Percentiles rank a stretch among this genome's conserved stretches.
Conservation (phyloP, 371 early-diverging fungal species). For the Chytridiales sp. region DNA sequence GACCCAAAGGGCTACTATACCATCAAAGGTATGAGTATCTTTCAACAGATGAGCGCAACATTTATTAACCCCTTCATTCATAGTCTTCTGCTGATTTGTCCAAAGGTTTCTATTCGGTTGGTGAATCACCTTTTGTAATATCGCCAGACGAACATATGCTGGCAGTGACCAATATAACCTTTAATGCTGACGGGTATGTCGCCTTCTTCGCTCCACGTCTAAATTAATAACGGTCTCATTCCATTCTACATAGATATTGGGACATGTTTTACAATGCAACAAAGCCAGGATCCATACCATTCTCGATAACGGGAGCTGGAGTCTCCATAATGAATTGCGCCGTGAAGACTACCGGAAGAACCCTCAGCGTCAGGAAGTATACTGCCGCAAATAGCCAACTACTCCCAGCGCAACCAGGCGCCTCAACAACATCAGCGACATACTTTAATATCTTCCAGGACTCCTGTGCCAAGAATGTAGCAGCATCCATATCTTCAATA, state of each 20-base stretch:
- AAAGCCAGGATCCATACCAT: not conserved
- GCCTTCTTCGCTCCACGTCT: not conserved
- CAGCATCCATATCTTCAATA: constrained; percentile 7
- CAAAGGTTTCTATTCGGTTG: constrained; percentile 8
- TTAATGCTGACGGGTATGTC: not conserved
- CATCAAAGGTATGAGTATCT: constrained; percentile 9
- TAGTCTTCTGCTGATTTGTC: constrained; percentile 21
- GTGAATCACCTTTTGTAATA: constrained; percentile 16
- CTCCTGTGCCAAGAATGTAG: constrained; percentile 17
- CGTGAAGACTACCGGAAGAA: not conserved
- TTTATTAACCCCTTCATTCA: not conserved
- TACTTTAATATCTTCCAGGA: not conserved
- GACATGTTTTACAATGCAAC: not conserved
- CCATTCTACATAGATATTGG: constrained; percentile 16
- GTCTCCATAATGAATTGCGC: constrained; percentile 17
- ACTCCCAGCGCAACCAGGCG: not conserved
- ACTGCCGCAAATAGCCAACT: not conserved
- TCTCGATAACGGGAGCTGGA: constrained; percentile 8
- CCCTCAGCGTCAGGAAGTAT: not conserved
- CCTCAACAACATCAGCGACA: not conserved
- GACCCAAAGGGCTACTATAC: constrained; percentile 13
- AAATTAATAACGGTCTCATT: not conserved
- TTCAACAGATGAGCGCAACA: not conserved
- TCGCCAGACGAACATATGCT: not conserved
- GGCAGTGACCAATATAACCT: not conserved